Evolutionary conservation across 805 yeast species (phyloP).

Genomic region (Saccharomycopsis amapae): DNA sequence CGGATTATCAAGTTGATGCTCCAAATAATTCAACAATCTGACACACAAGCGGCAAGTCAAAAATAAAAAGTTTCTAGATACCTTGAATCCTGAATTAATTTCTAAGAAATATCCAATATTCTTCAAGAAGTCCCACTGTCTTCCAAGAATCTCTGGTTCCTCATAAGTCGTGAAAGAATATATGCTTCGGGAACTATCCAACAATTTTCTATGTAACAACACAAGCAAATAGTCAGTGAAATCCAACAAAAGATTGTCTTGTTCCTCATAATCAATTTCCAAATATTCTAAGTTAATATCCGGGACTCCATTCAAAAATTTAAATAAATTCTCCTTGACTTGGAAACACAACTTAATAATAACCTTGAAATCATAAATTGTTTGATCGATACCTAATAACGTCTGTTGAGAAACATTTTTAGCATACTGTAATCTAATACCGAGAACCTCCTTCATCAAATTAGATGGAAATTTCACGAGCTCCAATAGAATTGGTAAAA

Average conservation of each 20-base stretch:
- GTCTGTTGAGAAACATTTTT: constrained; percentile 76
- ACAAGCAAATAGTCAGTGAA: constrained; percentile 68
- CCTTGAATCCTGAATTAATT: constrained; percentile 63
- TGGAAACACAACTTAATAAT: constrained; percentile 71
- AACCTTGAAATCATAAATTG: constrained; percentile 75
- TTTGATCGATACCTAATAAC: constrained; percentile 92
- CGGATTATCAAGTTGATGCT: constrained; percentile 57
- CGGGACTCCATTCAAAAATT: constrained; percentile 34
- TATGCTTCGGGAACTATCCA: constrained; percentile 62
- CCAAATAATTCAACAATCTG: constrained; percentile 62
- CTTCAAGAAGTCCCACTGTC: constrained; percentile 71
- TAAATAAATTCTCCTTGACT: constrained; percentile 40
- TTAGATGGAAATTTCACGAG: constrained; percentile 71
- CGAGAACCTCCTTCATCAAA: constrained; percentile 71
- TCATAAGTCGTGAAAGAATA: constrained; percentile 73
- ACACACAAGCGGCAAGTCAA: constrained; percentile 62
- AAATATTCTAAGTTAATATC: constrained; percentile 53
- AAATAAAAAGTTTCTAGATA: constrained; percentile 67
- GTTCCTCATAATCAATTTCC: constrained; percentile 44
- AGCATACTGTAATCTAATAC: constrained; percentile 69
- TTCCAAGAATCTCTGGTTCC: constrained; percentile 85
- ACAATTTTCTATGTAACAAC: constrained; percentile 65
- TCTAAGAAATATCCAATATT: constrained; percentile 72
- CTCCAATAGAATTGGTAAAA: constrained; percentile 54
- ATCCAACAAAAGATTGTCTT: constrained; percentile 61